These are phyloP conservation scores for Cladosporium halotolerans DNA, from an alignment of 2,329 filamentous ascomycete genomes.

Conservation along the genomic window DNA sequence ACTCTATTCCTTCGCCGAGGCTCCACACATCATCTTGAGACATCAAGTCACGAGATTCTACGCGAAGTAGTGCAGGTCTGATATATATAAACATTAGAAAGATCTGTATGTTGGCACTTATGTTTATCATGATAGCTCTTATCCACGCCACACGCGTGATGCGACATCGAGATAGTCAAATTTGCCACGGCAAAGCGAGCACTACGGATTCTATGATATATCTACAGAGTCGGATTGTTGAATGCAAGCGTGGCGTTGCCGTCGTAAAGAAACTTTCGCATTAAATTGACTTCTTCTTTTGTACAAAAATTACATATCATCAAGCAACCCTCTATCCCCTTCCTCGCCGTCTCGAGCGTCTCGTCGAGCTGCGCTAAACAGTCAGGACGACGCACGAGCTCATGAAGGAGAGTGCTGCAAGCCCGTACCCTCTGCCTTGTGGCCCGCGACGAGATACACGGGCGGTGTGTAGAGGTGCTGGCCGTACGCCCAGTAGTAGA, in stretches of 20 bases:
- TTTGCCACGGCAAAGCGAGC: no score
- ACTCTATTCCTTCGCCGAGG: conserved; percentile 7
- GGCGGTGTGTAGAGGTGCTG: conserved; percentile 24
- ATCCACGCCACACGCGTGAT: no score
- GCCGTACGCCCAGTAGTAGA: conserved; percentile 25
- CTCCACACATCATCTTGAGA: conserved; percentile 2
- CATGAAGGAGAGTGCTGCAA: conserved; percentile 15
- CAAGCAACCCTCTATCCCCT: not conserved
- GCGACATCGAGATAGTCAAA: no score
- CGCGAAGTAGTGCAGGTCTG: not conserved
- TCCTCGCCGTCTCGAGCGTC: not conserved
- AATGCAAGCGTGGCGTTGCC: no score
- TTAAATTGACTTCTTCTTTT: not conserved
- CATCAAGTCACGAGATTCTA: not conserved
- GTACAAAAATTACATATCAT: not conserved
- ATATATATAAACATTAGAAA: no score
- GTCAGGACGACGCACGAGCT: not conserved
- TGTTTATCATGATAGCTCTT: no score
- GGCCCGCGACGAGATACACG: conserved; percentile 25
- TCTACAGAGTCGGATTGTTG: no score
- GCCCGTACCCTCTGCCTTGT: conserved; percentile 19
- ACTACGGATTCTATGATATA: no score
- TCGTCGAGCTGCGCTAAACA: not conserved
- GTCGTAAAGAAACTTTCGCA: not conserved
- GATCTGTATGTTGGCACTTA: no score